A percentile compares a stretch with the other conserved stretches of the same genome.
Conservation (phyloP, 495 filamentous ascomycete species). For the Penicillium taxi region DNA sequence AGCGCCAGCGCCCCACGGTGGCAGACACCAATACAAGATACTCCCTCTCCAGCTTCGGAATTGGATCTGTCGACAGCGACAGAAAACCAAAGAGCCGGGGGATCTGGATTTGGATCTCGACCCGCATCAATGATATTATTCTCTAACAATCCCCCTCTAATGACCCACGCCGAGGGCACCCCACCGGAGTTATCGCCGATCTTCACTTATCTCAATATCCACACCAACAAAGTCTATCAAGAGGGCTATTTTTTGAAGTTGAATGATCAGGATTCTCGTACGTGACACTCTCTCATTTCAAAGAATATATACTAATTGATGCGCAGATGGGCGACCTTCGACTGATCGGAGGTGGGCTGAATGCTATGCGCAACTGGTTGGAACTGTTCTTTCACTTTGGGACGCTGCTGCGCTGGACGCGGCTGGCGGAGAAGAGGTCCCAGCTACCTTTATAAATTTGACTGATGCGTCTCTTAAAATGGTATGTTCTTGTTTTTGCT, state of each 20-base stretch:
- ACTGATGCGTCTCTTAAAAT: slow-evolving; percentile 96
- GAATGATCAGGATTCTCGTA: slow-evolving; percentile 86
- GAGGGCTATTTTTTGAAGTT: slow-evolving; percentile 97
- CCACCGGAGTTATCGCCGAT: slow-evolving; percentile 89
- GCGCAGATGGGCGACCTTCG: slow-evolving; percentile 74
- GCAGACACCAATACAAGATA: slow-evolving; percentile 33
- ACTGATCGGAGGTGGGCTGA: slow-evolving; percentile 87
- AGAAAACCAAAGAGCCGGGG: too few relatives aligned
- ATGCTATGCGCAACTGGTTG: slow-evolving; percentile 94
- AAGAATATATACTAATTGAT: slow-evolving; percentile 6
- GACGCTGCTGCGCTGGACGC: slow-evolving; percentile 89
- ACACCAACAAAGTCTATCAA: slow-evolving; percentile 92
- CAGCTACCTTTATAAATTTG: slow-evolving; percentile 93
- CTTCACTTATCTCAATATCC: slow-evolving; percentile 89
- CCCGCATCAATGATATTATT: slow-evolving; percentile 62
- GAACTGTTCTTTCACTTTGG: slow-evolving; percentile 92
- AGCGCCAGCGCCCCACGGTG: slow-evolving; percentile 25
- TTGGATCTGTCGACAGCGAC: slow-evolving; percentile 13
- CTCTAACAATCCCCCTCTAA: slow-evolving; percentile 77
- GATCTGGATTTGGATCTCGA: slow-evolving; percentile 40
- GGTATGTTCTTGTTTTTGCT: too few relatives aligned
- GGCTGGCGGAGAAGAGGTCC: slow-evolving; percentile 74
- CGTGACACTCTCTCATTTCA: slow-evolving; percentile 21
- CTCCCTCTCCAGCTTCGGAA: slow-evolving; percentile 27
- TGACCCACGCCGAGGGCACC: slow-evolving; percentile 78